phyloP scores from a whole-genome alignment of 1,284 basidiomycete genomes.

The Ustilago crameri region DNA sequence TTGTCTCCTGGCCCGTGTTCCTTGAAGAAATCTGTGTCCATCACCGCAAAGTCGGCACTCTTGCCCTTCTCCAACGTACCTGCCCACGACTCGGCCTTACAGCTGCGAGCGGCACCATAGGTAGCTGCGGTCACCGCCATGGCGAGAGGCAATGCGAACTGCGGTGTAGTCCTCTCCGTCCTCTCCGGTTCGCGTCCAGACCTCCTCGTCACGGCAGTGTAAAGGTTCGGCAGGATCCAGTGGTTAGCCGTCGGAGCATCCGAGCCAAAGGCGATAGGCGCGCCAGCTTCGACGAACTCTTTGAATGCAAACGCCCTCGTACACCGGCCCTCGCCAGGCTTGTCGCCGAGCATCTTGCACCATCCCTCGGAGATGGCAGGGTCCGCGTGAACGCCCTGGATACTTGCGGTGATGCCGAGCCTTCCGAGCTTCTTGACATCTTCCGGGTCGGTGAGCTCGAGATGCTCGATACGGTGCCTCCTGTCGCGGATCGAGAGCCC shows the following conservation, averaged over 20 bases:
- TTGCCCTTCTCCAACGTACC: constrained; percentile 40
- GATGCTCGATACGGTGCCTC: constrained; percentile 50
- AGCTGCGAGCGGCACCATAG: constrained; percentile 44
- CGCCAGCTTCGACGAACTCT: constrained; percentile 46
- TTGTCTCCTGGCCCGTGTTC: constrained; percentile 26
- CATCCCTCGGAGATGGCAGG: constrained; percentile 43
- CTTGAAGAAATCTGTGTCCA: constrained; percentile 47
- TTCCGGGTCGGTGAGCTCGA: constrained; percentile 43
- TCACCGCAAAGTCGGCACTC: constrained; percentile 48
- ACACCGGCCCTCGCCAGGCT: constrained; percentile 33
- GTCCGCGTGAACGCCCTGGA: constrained; percentile 50
- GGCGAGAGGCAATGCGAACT: constrained; percentile 49
- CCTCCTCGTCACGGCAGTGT: constrained; percentile 39
- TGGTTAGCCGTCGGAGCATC: constrained; percentile 46
- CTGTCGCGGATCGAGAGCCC: constrained; percentile 36
- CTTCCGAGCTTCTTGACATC: constrained; percentile 43
- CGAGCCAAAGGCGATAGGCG: constrained; percentile 43
- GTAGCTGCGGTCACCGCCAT: constrained; percentile 39
- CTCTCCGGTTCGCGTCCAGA: constrained; percentile 34
- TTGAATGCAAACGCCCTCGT: constrained; percentile 43
- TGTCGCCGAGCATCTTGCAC: constrained; percentile 44
- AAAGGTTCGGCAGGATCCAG: constrained; percentile 47
- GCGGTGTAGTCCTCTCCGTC: constrained; percentile 29
- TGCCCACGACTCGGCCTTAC: constrained; percentile 38
- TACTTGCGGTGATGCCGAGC: constrained; percentile 47